These are phyloP conservation scores for Cryptococcus sp. DNA, from an alignment of 1,284 basidiomycete species.

Conservation along the genomic window DNA sequence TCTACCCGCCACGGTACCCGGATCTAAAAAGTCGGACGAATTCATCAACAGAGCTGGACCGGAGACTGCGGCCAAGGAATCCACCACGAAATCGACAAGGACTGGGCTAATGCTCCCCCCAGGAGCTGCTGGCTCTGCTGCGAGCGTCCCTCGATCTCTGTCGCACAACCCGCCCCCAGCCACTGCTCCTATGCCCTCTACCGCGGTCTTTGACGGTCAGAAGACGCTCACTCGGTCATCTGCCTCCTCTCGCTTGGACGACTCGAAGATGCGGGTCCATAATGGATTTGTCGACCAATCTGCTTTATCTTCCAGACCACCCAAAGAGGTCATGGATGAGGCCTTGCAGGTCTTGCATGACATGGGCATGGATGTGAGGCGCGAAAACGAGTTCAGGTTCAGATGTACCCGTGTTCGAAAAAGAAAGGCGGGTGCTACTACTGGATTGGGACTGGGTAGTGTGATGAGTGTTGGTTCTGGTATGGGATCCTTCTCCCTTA, in stretches of 20 bases:
- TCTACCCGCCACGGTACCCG: not conserved
- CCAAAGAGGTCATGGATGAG: constrained; percentile 81
- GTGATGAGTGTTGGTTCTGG: constrained; percentile 50
- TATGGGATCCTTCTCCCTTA: constrained; percentile 69
- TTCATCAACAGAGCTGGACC: not conserved
- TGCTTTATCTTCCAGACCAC: constrained; percentile 78
- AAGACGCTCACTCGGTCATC: not conserved
- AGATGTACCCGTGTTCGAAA: constrained; percentile 71
- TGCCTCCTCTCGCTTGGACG: constrained; percentile 25
- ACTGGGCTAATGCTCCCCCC: not conserved
- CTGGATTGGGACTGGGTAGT: constrained; percentile 38
- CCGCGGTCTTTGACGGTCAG: constrained; percentile 3
- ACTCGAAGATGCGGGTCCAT: constrained; percentile 71
- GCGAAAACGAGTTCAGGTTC: constrained; percentile 84
- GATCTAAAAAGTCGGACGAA: not conserved
- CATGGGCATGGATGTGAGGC: constrained; percentile 86
- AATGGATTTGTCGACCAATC: constrained; percentile 90
- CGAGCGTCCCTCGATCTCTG: not conserved
- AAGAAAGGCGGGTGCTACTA: constrained; percentile 55
- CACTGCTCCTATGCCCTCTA: not conserved
- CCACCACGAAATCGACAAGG: not conserved
- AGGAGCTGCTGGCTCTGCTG: not conserved
- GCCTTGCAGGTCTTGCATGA: constrained; percentile 71
- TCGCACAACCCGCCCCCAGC: not conserved
- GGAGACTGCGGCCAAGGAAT: not conserved